Evolutionary conservation across 1,284 basidiomycete genomes (phyloP).

Genomic region (Pseudozyma sp.): DNA sequence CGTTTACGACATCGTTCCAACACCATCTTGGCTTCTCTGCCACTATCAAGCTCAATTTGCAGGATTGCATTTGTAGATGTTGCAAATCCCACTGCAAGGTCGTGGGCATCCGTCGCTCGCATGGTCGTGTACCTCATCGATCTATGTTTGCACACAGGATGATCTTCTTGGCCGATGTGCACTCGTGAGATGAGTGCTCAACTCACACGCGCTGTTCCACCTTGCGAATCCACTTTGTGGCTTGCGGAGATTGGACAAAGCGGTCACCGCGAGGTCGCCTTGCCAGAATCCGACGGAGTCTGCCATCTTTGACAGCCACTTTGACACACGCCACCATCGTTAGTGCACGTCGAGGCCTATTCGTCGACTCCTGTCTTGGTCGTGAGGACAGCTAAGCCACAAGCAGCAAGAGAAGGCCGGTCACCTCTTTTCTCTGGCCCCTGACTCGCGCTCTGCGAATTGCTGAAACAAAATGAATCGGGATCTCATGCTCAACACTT

Average conservation of each 20-base stretch:
- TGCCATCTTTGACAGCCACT: neutral
- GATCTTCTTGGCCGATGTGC: too few relatives aligned
- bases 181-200: too few relatives aligned
- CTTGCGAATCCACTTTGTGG: neutral
- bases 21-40: too few relatives aligned
- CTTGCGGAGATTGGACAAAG: neutral
- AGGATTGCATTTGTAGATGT: neutral
- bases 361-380: constrained; percentile 13
- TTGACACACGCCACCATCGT: neutral
- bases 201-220: neutral
- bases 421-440: neutral
- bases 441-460: constrained; percentile 2
- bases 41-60: neutral
- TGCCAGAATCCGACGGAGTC: too few relatives aligned
- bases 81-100: neutral
- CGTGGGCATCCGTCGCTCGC: neutral
- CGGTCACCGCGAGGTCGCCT: neutral
- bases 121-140: neutral
- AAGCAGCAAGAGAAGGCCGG: neutral
- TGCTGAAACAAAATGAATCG: neutral
- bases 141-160: too few relatives aligned
- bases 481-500: neutral
- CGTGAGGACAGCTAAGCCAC: constrained; percentile 5
- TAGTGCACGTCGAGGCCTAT: neutral
- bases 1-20: constrained; percentile 11